These are phyloP conservation scores for Chaetomiaceae sp. DNA, from an alignment of 2,329 filamentous ascomycete genomes.

Conservation along the genomic window DNA sequence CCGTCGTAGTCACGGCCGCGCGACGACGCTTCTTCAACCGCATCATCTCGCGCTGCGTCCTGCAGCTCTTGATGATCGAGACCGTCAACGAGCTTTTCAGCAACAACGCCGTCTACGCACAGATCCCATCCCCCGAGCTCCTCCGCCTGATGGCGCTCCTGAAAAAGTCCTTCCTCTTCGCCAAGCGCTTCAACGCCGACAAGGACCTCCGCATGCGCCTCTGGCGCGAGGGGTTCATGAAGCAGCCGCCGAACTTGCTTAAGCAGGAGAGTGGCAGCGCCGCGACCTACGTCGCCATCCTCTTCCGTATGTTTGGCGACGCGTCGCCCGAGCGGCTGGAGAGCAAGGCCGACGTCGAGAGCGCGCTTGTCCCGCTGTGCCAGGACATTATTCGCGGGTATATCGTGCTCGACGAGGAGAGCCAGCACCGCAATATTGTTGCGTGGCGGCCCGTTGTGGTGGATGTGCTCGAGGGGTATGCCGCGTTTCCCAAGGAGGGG, in stretches of 20 bases:
- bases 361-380: slow-evolving; percentile 88
- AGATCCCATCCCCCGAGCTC: slow-evolving; percentile 87
- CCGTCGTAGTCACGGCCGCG: slow-evolving; percentile 86
- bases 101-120: slow-evolving; percentile 88
- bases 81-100: slow-evolving; percentile 98
- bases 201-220: slow-evolving; percentile 91
- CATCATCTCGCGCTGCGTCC: slow-evolving; percentile 96
- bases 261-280: slow-evolving; percentile 95
- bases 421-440: slow-evolving; percentile 92
- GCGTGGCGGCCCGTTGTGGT: slow-evolving; percentile 97
- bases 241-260: slow-evolving; percentile 92
- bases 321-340: slow-evolving; percentile 75
- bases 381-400: slow-evolving; percentile 89
- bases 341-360: slow-evolving; percentile 78
- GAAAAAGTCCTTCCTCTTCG: slow-evolving; percentile 95
- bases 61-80: slow-evolving; percentile 98
- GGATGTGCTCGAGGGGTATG: slow-evolving; percentile 90
- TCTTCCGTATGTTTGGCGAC: slow-evolving; percentile 97
- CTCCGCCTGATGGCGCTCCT: slow-evolving; percentile 88
- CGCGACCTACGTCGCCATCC: slow-evolving; percentile 89
- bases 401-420: slow-evolving; percentile 84
- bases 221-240: slow-evolving; percentile 99
- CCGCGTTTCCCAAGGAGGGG: slow-evolving; percentile 71
- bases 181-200: slow-evolving; percentile 95
- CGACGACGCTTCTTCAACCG: slow-evolving; percentile 96